Evolutionary conservation across 106 monocot genomes (phyloP).

Genomic region (Dendrobium chrysotoxum): DNA sequence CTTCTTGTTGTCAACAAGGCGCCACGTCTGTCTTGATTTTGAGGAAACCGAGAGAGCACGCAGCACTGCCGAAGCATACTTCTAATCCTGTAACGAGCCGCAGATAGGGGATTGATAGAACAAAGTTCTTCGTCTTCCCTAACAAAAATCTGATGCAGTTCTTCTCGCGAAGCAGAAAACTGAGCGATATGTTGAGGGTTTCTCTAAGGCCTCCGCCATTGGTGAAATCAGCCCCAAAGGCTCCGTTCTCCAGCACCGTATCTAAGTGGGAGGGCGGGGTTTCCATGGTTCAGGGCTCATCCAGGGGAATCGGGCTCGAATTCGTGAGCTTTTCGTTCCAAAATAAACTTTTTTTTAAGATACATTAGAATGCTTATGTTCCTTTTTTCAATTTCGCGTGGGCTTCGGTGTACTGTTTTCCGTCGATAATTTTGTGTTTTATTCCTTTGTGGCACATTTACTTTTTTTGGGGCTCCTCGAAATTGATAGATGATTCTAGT

Average conservation of each 20-base stretch:
- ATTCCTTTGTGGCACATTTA: too few species aligned
- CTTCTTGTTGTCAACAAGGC: neutral
- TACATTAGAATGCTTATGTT: too few species aligned
- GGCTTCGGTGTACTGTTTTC: too few species aligned
- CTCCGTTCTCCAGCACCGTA: constrained; percentile 25
- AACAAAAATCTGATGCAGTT: neutral
- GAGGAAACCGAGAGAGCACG: too few species aligned
- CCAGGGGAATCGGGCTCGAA: constrained; percentile 94
- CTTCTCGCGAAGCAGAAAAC: neutral
- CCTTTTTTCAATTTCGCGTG: too few species aligned
- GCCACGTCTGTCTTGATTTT: neutral
- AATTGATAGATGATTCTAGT: too few species aligned
- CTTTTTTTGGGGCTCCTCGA: too few species aligned
- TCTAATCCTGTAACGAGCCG: neutral
- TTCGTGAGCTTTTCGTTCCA: constrained; percentile 45
- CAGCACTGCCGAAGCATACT: too few species aligned
- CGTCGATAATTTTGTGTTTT: too few species aligned
- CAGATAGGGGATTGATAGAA: neutral
- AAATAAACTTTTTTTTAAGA: too few species aligned
- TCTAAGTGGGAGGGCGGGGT: constrained; percentile 40
- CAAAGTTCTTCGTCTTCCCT: too few species aligned
- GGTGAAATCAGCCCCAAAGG: constrained; percentile 25
- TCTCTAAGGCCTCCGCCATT: constrained; percentile 7
- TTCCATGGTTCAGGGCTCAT: constrained; percentile 94
- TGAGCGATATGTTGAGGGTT: constrained; percentile 17